A percentile compares a stretch with the other conserved stretches of the same genome.
These are phyloP conservation scores for Alternaria longipes DNA, from an alignment of 2,329 filamentous ascomycete species.

Conservation along the genomic window DNA sequence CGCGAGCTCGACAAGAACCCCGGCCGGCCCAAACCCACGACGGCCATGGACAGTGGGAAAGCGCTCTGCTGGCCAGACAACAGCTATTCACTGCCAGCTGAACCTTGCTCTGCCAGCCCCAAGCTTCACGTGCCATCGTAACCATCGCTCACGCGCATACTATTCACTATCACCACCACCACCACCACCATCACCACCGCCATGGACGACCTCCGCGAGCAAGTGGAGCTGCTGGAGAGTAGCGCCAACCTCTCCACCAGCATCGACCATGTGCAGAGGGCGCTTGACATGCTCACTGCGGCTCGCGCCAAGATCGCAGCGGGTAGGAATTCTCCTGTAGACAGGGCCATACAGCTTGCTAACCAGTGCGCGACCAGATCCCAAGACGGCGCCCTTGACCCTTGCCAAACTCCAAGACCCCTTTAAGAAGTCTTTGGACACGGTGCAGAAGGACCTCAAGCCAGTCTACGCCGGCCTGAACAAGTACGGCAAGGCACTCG, in stretches of 20 bases:
- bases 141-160: background rate
- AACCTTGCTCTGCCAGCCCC: constrained; percentile 1
- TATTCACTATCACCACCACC: constrained; percentile 23
- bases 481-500: constrained; percentile 84
- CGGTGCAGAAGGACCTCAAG: constrained; percentile 81
- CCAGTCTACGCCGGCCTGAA: constrained; percentile 83
- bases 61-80: constrained; percentile 30
- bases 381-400: constrained; percentile 74
- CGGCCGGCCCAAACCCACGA: constrained; percentile 24
- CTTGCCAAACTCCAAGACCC: constrained; percentile 88
- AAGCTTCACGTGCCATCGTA: constrained; percentile 14
- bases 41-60: constrained; percentile 35
- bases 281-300: constrained; percentile 78
- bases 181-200: constrained; percentile 44
- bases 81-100: constrained; percentile 10
- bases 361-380: constrained; percentile 59
- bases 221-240: constrained; percentile 76
- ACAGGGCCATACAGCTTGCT: constrained; percentile 14
- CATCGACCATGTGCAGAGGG: constrained; percentile 81
- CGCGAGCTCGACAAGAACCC: constrained; percentile 20
- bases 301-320: constrained; percentile 77
- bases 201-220: constrained; percentile 75
- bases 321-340: constrained; percentile 53
- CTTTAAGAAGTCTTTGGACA: constrained; percentile 80
- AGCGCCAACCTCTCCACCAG: constrained; percentile 74